A percentile compares a stretch with the other conserved stretches of the same genome.
These are phyloP conservation scores for Amylocystis lapponica DNA, from an alignment of 768 basidiomycete genomes.

Conservation along the genomic window DNA sequence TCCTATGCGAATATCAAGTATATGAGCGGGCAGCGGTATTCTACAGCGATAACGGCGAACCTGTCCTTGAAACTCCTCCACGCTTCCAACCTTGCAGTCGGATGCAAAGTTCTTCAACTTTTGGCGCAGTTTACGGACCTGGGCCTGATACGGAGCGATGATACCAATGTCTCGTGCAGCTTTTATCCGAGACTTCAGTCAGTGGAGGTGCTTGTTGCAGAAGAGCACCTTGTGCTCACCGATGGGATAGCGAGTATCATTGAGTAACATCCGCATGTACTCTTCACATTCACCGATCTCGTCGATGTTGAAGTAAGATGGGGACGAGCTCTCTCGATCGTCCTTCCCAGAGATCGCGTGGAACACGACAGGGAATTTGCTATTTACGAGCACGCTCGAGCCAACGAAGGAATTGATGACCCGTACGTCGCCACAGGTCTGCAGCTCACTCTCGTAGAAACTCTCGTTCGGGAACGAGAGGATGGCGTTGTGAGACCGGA, in stretches of 20 bases:
- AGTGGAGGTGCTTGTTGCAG: too few species aligned
- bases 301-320: constrained; percentile 35
- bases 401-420: constrained; percentile 22
- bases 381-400: constrained; percentile 23
- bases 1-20: constrained; percentile 22
- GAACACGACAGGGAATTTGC: constrained; percentile 29
- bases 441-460: constrained; percentile 33
- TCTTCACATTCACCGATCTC: constrained; percentile 31
- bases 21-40: background rate
- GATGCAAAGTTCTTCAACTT: constrained; percentile 15
- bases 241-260: constrained; percentile 21
- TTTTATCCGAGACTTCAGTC: constrained; percentile 2
- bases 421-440: constrained; percentile 20
- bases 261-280: constrained; percentile 25
- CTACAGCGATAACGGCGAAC: constrained; percentile 10
- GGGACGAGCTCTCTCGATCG: constrained; percentile 28
- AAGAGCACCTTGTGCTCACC: too few species aligned
- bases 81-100: constrained; percentile 30
- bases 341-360: constrained; percentile 31
- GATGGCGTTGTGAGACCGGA: constrained; percentile 51
- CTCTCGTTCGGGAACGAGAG: constrained; percentile 48
- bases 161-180: constrained; percentile 31
- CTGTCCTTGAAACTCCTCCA: constrained; percentile 41
- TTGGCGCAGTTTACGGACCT: constrained; percentile 27
- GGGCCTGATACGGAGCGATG: constrained; percentile 37